Evolutionary conservation across 192 early-diverging fungal genomes (phyloP).

Genomic region (Kickxella alabastrina): DNA sequence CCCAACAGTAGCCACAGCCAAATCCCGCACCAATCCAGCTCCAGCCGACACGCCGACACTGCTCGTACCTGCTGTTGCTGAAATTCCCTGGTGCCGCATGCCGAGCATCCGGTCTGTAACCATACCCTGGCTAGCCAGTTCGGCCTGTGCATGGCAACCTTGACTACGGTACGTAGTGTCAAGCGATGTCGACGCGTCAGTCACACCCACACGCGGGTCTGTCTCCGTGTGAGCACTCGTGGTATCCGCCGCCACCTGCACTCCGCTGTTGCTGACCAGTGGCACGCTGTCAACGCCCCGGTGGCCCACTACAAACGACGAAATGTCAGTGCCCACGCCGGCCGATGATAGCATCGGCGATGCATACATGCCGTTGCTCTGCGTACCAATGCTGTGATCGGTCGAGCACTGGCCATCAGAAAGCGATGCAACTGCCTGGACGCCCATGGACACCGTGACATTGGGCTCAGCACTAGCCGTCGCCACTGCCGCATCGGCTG

Average conservation of each 20-base stretch:
- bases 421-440: neutral
- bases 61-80: conserved; percentile 8
- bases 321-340: conserved; percentile 14
- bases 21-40: conserved; percentile 7
- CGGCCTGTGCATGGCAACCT: conserved; percentile 7
- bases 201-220: conserved; percentile 14
- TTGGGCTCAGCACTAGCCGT: conserved; percentile 10
- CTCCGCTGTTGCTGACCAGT: neutral
- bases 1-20: conserved; percentile 12
- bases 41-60: conserved; percentile 11
- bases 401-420: conserved; percentile 9
- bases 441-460: conserved; percentile 1
- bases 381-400: conserved; percentile 14
- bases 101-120: conserved; percentile 24
- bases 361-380: conserved; percentile 10
- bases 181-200: conserved; percentile 3
- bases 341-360: neutral
- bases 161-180: conserved; percentile 1
- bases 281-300: conserved; percentile 7
- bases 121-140: conserved; percentile 1
- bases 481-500: conserved; percentile 6
- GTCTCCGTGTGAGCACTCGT: neutral
- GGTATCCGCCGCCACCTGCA: conserved; percentile 10
- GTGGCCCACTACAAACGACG: conserved; percentile 1
- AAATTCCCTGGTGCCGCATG: conserved; percentile 7